These are phyloP conservation scores for Penicillium argentinense DNA, from an alignment of 495 filamentous ascomycete genomes.

Conservation along the genomic window DNA sequence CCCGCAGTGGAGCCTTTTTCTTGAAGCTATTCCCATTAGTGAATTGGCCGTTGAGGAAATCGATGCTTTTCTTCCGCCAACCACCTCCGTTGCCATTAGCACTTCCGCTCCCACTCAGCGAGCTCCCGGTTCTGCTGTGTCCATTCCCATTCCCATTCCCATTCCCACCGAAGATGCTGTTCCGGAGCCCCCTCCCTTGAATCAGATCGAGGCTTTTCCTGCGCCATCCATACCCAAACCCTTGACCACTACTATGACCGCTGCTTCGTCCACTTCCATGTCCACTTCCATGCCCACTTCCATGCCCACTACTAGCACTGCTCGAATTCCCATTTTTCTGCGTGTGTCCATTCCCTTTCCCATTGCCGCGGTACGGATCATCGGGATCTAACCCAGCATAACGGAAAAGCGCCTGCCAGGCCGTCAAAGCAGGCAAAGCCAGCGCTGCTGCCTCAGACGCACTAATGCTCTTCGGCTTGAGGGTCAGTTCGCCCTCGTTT, in stretches of 20 bases:
- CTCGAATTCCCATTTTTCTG: slow-evolving; percentile 1
- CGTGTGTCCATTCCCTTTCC: slow-evolving; percentile 1
- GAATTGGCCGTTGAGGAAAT: slow-evolving; percentile 4
- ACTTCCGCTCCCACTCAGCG: neutral
- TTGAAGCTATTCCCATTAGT: slow-evolving; percentile 1
- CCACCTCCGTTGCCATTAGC: neutral
- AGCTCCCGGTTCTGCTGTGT: neutral
- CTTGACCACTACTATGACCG: neutral
- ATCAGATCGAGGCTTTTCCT: neutral
- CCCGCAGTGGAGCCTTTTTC: slow-evolving; percentile 22
- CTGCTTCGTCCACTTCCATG: neutral
- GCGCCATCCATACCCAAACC: slow-evolving; percentile 1
- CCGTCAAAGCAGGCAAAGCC: slow-evolving; percentile 54
- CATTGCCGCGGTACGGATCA: slow-evolving; percentile 1
- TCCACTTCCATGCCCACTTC: neutral
- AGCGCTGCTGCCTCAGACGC: slow-evolving; percentile 52
- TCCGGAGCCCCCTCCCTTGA: neutral
- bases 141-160: neutral
- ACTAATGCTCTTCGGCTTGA: slow-evolving; percentile 46
- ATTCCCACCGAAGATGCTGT: neutral
- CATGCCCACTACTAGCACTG: neutral
- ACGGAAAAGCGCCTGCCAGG: slow-evolving; percentile 60
- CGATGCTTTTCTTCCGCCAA: slow-evolving; percentile 8
- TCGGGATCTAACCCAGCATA: slow-evolving; percentile 42
- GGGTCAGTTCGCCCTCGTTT: slow-evolving; percentile 48